These are phyloP conservation scores for Candida sithepensis DNA, from an alignment of 805 yeast species.

Conservation along the genomic window DNA sequence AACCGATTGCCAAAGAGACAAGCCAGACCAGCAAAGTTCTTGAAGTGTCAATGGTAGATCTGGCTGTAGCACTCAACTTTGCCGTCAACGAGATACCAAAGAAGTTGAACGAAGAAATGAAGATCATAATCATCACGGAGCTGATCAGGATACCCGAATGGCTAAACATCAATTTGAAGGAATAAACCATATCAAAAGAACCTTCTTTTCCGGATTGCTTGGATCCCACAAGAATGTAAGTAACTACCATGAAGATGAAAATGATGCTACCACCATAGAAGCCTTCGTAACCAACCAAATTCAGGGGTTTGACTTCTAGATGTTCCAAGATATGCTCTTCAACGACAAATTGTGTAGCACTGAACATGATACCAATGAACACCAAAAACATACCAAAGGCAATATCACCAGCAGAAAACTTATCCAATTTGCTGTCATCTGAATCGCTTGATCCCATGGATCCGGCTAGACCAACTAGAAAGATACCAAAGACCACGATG, in stretches of 20 bases:
- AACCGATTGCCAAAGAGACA: constrained; percentile 63
- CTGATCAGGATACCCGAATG: constrained; percentile 43
- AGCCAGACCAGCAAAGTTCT: constrained; percentile 75
- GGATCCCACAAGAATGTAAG: constrained; percentile 40
- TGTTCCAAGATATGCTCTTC: constrained; percentile 64
- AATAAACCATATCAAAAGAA: constrained; percentile 51
- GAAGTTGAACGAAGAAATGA: constrained; percentile 68
- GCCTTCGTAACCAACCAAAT: constrained; percentile 74
- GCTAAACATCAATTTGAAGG: constrained; percentile 46
- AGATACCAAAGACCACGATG: constrained; percentile 67
- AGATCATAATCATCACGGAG: constrained; percentile 64
- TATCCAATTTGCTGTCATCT: constrained; percentile 4
- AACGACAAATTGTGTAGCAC: constrained; percentile 73
- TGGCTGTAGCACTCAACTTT: constrained; percentile 65
- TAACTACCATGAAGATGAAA: constrained; percentile 39
- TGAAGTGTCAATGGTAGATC: constrained; percentile 77
- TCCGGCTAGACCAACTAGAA: constrained; percentile 72
- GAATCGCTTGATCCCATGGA: constrained; percentile 29
- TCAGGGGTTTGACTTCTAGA: constrained; percentile 54
- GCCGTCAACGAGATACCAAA: constrained; percentile 70
- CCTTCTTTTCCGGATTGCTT: constrained; percentile 40
- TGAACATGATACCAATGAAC: constrained; percentile 58
- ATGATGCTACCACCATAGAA: constrained; percentile 54
- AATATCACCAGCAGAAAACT: constrained; percentile 25
- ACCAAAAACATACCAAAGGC: constrained; percentile 57